Evolutionary conservation across 2,329 filamentous ascomycete genomes (phyloP).

Genomic region (Pyrenophora tritici-repentis): DNA sequence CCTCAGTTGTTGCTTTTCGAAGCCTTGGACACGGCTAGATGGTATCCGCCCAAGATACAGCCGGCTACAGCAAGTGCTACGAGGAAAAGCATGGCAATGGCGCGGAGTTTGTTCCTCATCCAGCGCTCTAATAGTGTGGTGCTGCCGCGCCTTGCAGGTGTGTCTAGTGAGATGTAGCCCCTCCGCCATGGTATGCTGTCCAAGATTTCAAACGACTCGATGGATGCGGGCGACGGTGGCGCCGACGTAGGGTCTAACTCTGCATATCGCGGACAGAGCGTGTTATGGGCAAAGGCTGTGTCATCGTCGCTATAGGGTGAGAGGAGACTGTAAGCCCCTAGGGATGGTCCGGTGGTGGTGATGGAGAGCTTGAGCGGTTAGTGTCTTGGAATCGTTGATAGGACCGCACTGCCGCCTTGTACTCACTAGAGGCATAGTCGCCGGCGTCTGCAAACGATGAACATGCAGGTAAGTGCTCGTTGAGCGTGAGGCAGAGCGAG

Average conservation of each 20-base stretch:
- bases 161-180: slow-evolving; percentile 28
- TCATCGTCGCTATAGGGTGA: slow-evolving; percentile 37
- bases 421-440: slow-evolving; percentile 37
- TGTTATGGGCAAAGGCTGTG: slow-evolving; percentile 26
- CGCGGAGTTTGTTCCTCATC: slow-evolving; percentile 25
- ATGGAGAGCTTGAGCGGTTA: slow-evolving; percentile 28
- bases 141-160: neutral
- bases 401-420: slow-evolving; percentile 21
- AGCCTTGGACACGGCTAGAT: slow-evolving; percentile 23
- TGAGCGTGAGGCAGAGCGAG: slow-evolving; percentile 10
- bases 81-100: slow-evolving; percentile 26
- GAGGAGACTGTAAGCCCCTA: slow-evolving; percentile 31
- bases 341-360: slow-evolving; percentile 20
- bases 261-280: slow-evolving; percentile 41
- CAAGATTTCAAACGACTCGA: slow-evolving; percentile 43
- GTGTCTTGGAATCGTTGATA: slow-evolving; percentile 20
- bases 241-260: slow-evolving; percentile 37
- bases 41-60: slow-evolving; percentile 25
- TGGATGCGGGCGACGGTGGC: slow-evolving; percentile 43
- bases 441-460: slow-evolving; percentile 5
- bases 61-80: slow-evolving; percentile 27
- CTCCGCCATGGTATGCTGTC: slow-evolving; percentile 41
- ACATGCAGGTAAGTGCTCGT: slow-evolving; percentile 1
- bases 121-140: slow-evolving; percentile 18
- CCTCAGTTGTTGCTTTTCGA: slow-evolving; percentile 12